Conservation (phyloP, 139 green algal species). For the Dunaliella primolecta region DNA sequence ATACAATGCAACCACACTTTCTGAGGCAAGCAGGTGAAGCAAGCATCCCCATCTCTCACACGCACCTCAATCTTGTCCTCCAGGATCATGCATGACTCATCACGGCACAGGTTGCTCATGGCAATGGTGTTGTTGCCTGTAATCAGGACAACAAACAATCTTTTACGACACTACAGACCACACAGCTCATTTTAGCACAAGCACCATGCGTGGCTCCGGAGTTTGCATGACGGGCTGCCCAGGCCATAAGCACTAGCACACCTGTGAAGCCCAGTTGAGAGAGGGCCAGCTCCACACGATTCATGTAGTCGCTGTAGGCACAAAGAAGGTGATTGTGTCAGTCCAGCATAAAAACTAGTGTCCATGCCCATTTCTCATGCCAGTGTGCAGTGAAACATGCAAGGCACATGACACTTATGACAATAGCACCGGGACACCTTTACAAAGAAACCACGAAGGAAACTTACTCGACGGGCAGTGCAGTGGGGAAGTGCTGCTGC, state of each 20-base stretch:
- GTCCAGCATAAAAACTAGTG: too few relatives aligned
- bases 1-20: too few relatives aligned
- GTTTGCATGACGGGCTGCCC: too few relatives aligned
- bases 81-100: slow-evolving; percentile 76
- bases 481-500: slow-evolving; percentile 58
- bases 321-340: too few relatives aligned
- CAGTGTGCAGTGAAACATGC: too few relatives aligned
- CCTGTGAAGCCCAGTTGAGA: slow-evolving; percentile 68
- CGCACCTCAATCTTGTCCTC: slow-evolving; percentile 78
- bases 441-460: too few relatives aligned
- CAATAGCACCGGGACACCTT: too few relatives aligned
- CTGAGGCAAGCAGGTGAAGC: too few relatives aligned
- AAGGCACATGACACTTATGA: too few relatives aligned
- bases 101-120: slow-evolving; percentile 85
- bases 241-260: background rate
- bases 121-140: slow-evolving; percentile 40
- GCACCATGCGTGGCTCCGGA: too few relatives aligned
- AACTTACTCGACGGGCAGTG: slow-evolving; percentile 71
- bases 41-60: background rate
- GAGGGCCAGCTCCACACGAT: slow-evolving; percentile 65
- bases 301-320: slow-evolving; percentile 82
- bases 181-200: too few relatives aligned
- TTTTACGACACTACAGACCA: background rate
- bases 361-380: too few relatives aligned
- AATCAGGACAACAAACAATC: background rate